Conservation (phyloP, 2,329 filamentous ascomycete genomes). For the Fusarium sp. region DNA sequence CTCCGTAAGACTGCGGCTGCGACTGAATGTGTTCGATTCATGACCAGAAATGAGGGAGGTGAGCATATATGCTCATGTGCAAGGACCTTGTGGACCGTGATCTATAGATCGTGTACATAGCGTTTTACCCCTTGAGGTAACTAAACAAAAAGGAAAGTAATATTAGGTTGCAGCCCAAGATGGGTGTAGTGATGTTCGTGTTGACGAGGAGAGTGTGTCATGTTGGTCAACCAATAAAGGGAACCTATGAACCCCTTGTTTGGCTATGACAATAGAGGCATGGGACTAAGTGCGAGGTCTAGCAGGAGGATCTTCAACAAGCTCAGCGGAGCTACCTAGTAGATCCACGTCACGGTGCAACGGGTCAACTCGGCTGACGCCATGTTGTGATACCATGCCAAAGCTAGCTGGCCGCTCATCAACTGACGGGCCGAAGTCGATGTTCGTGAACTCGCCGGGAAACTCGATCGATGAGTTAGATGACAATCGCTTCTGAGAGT, state of each 20-base stretch:
- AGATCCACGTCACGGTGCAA: conserved; percentile 57
- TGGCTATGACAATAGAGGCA: neutral
- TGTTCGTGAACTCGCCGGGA: conserved; percentile 58
- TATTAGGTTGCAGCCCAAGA: conserved; percentile 23
- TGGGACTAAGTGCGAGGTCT: conserved; percentile 37
- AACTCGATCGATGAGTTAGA: conserved; percentile 62
- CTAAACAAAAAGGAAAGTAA: conserved; percentile 26
- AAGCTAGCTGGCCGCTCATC: conserved; percentile 65
- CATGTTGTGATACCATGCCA: conserved; percentile 68
- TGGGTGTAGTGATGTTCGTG: neutral
- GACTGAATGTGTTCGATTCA: conserved; percentile 10
- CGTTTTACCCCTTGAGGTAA: conserved; percentile 2
- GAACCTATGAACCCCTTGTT: neutral
- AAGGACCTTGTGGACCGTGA: conserved; percentile 27
- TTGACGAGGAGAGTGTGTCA: neutral
- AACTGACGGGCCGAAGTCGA: conserved; percentile 51
- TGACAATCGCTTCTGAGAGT: conserved; percentile 63
- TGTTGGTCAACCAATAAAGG: neutral
- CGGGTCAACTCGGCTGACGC: conserved; percentile 65
- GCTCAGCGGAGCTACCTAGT: conserved; percentile 66
- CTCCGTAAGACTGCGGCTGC: conserved; percentile 25
- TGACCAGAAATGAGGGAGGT: conserved; percentile 15
- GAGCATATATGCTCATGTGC: conserved; percentile 25
- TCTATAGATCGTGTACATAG: conserved; percentile 44
- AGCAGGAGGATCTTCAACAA: conserved; percentile 58